Evolutionary conservation across 768 basidiomycete species (phyloP), one percentile per base, ranked within the genome.

Genomic region (Trichaptum fuscoviolaceum): DNA sequence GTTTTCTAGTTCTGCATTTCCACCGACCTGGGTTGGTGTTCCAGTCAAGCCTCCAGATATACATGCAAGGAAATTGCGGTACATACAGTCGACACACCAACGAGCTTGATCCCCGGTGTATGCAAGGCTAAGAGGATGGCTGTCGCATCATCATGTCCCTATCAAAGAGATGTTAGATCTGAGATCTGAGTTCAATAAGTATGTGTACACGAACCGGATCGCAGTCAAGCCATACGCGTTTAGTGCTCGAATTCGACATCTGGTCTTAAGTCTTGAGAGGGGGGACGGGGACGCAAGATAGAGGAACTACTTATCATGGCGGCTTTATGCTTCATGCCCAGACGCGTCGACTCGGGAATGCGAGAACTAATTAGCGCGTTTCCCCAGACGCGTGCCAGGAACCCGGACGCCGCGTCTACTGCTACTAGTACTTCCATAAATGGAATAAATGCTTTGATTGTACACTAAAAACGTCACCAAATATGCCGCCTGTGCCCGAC

Each of bases 71-170:
- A 15, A 17, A 27, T 23, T 35, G 35, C 57, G 27, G 62, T 36
- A 67, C 80, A 70, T 75, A 92, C 93, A 26, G 92, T 92, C 0
- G 93, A 95, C n/a, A 96, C 78, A 0, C 94, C 95, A 7, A 94
- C 76, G 23, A 96, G 84, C 42, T 83, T 75, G 65, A 95, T 83
- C 67, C 87, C 82, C 1, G 84, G 81, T 15, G 82, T 82, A 69
- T 92, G 85, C 5, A 90, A 73, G 4, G 92, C 92, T 9, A 95
- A 77, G 73, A 96, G 78, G 63, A 96, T 87, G 2, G 92, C 93
- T 12, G 87, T 87, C 5, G 91, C 95, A 78, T 96, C 94, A 71
- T 96, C 94, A 71, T 96, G 94, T 17, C 94, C 93, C 91, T 93
- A 63, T 60, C 10, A 23, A 63, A n/a, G 25, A 52, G 5, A 52